A percentile compares a stretch with the other conserved stretches of the same genome.
Evolutionary conservation across 306 rosid genomes (phyloP).

Genomic region (Arachis hypogaea): DNA sequence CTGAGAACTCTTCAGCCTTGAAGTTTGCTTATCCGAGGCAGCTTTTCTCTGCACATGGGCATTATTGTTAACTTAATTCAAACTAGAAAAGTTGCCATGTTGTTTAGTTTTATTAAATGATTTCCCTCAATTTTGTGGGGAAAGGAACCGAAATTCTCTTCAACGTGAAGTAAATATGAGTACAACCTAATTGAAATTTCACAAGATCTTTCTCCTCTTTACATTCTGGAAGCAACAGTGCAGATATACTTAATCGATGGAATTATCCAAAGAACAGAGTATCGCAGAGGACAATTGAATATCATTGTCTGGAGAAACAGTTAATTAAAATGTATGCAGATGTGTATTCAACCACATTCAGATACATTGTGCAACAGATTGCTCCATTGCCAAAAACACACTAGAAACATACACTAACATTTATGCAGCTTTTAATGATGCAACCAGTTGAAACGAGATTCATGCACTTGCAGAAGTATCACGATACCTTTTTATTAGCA

Average conservation of each 20-base stretch:
- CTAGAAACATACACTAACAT: constrained; percentile 1
- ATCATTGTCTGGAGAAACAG: not conserved
- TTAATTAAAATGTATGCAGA: not conserved
- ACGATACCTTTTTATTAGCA: constrained; percentile 73
- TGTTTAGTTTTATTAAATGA: not conserved
- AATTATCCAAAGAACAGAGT: not conserved
- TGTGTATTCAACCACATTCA: constrained; percentile 3
- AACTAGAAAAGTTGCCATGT: not conserved
- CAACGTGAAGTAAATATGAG: not conserved
- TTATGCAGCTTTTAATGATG: not conserved
- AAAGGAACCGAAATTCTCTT: not conserved
- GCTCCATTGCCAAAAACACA: not conserved
- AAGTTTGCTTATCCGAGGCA: constrained; percentile 51
- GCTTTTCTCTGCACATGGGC: constrained; percentile 69
- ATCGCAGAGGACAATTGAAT: not conserved
- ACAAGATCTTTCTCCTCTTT: not conserved
- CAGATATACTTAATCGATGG: not conserved
- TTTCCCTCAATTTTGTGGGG: not conserved
- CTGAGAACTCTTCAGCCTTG: constrained; percentile 53
- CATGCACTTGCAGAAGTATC: constrained; percentile 17
- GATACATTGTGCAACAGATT: constrained; percentile 3
- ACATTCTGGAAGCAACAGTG: not conserved
- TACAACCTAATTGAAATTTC: not conserved
- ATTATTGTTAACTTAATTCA: constrained; percentile 36
- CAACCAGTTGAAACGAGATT: constrained; percentile 22